Evolutionary conservation across 1,139 yeast genomes (phyloP), one percentile per base, ranked within the genome.

Genomic region (Geotrichum bryndzae): DNA sequence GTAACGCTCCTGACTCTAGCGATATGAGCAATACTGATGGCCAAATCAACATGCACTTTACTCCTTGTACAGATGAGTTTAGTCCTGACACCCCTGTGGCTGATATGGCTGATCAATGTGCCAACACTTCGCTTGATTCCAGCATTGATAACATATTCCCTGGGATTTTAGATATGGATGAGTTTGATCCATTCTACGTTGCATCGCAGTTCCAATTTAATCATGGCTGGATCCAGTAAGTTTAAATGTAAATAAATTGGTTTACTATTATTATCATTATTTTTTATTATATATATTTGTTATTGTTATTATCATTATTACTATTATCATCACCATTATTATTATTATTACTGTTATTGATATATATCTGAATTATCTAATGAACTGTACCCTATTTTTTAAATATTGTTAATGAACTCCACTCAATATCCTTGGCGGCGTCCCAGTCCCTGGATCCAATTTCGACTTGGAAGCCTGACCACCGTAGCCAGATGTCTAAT

Each of bases 401-500:
- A 25, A 67, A 68, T 7, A 67, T 27, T 10, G 69, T 66, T 35
- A 68, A 25, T 6, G 68, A 62, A 6, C 65, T 58, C 74, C 74
- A 71, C 2, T 62, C 54, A 1, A 58, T 56, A 35, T 67, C 66
- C 33, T 66, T 62, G 2, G 71, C 72, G 7, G 60, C 60, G n/a
- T 69, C 69, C 74, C 74, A 71, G 58, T 68, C 65, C 10, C 68
- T 60, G n/a, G 65, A 62, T 8, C 64, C 61, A 15, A 71, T 57
- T n/a, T 67, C 70, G 8, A 68, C 70, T 59, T 70, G 70, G 25
- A 70, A 57, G 2, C 60, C 62, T 4, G 58, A 50, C 72, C 72
- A 71, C n/a, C 73, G 63, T 50, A 71, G 59, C 74, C 74, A 71
- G 15, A 71, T 70, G 35, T 68, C 68, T 38, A 69, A 64, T 23